Evolutionary conservation across 2,329 filamentous ascomycete genomes (phyloP).

Genomic region (Calonectria ilicicola): DNA sequence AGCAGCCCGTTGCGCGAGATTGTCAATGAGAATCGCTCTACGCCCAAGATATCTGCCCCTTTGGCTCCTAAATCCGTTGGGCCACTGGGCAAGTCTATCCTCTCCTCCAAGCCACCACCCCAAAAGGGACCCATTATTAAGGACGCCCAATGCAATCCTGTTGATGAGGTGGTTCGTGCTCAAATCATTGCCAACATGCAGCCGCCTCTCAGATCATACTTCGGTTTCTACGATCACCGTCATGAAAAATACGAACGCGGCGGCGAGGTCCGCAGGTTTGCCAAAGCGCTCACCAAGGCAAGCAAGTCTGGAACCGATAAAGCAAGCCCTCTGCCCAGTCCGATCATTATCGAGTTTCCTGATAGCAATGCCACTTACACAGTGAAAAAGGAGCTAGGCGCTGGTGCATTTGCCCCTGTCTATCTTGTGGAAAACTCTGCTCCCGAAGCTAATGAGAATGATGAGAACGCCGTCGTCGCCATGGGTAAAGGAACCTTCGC

Average conservation of each 20-base stretch:
- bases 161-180: slow-evolving; percentile 79
- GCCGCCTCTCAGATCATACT: slow-evolving; percentile 79
- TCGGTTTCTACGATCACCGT: slow-evolving; percentile 83
- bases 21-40: slow-evolving; percentile 62
- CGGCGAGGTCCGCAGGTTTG: slow-evolving; percentile 83
- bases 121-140: slow-evolving; percentile 80
- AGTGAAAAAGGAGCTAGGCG: slow-evolving; percentile 86
- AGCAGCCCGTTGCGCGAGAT: slow-evolving; percentile 83
- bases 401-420: slow-evolving; percentile 94
- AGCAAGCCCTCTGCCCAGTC: slow-evolving; percentile 66
- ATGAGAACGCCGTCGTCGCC: slow-evolving; percentile 58
- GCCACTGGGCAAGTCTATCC: slow-evolving; percentile 46
- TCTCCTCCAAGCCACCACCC: slow-evolving; percentile 54
- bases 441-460: slow-evolving; percentile 58
- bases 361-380: slow-evolving; percentile 77
- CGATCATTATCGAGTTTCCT: slow-evolving; percentile 76
- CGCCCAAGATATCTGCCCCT: slow-evolving; percentile 64
- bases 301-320: slow-evolving; percentile 71
- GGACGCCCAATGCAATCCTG: slow-evolving; percentile 89
- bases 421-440: slow-evolving; percentile 86
- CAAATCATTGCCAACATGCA: slow-evolving; percentile 81
- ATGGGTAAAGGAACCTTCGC: slow-evolving; percentile 74
- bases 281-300: slow-evolving; percentile 73
- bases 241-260: slow-evolving; percentile 73
- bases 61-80: slow-evolving; percentile 55